phyloP scores from a whole-genome alignment of 257 asterid species.

The Solanum stenotomum region DNA sequence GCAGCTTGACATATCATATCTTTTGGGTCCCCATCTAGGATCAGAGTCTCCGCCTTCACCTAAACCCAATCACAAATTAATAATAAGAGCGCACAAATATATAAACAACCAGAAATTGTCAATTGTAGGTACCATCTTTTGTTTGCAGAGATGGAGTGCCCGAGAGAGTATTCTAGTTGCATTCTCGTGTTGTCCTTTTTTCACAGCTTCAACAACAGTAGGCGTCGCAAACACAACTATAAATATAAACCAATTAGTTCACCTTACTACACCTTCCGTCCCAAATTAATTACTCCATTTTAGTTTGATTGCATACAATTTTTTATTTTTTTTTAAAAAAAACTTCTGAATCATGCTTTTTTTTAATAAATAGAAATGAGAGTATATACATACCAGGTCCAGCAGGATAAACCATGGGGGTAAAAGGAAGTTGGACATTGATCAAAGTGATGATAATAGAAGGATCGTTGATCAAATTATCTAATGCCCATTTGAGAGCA shows the following conservation, averaged over 20 bases:
- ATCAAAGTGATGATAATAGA: neutral
- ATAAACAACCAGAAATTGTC: neutral
- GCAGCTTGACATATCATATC: slow-evolving; percentile 41
- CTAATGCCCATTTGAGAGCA: neutral
- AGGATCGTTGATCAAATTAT: neutral
- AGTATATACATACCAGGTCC: neutral
- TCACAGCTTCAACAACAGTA: slow-evolving; percentile 8
- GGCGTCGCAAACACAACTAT: neutral
- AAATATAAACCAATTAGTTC: neutral
- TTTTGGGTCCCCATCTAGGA: slow-evolving; percentile 44
- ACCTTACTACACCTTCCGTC: neutral
- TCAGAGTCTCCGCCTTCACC: slow-evolving; percentile 23
- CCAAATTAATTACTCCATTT: neutral
- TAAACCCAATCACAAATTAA: neutral
- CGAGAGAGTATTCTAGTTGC: slow-evolving; percentile 15
- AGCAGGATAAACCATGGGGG: slow-evolving; percentile 1
- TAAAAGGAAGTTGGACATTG: neutral
- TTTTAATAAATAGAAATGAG: too few species aligned
- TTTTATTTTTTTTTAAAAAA: too few species aligned
- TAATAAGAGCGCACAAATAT: neutral
- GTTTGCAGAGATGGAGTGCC: slow-evolving; percentile 23
- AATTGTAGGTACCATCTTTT: slow-evolving; percentile 8
- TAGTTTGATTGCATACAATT: neutral
- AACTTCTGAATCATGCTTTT: neutral
- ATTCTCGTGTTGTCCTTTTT: slow-evolving; percentile 22